These are phyloP conservation scores for Prinsepia uniflora DNA, from an alignment of 306 rosid genomes.

Conservation along the genomic window DNA sequence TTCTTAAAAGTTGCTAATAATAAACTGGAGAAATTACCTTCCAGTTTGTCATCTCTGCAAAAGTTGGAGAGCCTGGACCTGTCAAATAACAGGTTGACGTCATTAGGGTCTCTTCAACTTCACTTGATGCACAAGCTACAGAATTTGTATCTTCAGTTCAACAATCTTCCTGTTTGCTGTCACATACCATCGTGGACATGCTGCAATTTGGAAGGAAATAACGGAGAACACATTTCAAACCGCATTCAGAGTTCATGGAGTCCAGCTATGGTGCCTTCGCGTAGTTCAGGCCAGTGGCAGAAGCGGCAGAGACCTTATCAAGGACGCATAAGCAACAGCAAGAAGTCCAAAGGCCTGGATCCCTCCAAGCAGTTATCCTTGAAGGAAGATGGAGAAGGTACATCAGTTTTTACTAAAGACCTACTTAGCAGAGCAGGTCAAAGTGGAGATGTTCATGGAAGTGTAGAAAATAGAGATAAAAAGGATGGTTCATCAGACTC, in stretches of 20 bases:
- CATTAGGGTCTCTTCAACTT: constrained; percentile 76
- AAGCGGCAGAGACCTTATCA: too few species aligned
- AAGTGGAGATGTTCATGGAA: constrained; percentile 26
- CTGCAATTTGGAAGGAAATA: constrained; percentile 74
- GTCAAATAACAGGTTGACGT: constrained; percentile 79
- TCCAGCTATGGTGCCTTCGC: too few species aligned
- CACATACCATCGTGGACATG: constrained; percentile 87
- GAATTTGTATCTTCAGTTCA: constrained; percentile 74
- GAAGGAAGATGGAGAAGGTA: constrained; percentile 48
- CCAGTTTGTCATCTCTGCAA: constrained; percentile 53
- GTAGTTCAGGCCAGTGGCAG: too few species aligned
- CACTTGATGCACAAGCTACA: constrained; percentile 65
- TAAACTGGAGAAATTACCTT: constrained; percentile 75
- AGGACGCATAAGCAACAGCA: constrained; percentile 68
- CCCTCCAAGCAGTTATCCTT: constrained; percentile 40
- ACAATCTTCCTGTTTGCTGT: constrained; percentile 48
- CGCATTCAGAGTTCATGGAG: too few species aligned
- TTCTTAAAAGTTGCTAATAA: constrained; percentile 77
- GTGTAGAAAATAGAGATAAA: too few species aligned
- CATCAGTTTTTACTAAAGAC: constrained; percentile 37
- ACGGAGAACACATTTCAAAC: constrained; percentile 9
- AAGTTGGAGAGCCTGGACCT: constrained; percentile 82
- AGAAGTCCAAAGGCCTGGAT: constrained; percentile 76
- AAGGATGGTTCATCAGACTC: constrained; percentile 36
- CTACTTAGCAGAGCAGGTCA: constrained; percentile 35